Base-by-base conservation (phyloP, 176 grass and related monocot species). In the Dendrocalamus sinicus region DNA sequence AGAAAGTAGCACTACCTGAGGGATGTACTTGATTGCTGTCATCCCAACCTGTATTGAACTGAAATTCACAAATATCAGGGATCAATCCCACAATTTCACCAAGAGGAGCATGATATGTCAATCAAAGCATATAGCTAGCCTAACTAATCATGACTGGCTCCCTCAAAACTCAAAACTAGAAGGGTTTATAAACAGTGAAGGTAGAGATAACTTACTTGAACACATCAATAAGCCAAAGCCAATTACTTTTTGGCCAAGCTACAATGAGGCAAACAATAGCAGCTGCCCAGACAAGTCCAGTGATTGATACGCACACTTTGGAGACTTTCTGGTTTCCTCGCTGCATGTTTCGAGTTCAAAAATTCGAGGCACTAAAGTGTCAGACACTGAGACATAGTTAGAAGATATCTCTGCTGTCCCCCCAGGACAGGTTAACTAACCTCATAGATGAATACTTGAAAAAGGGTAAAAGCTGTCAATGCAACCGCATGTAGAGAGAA, bases 1-100 rank as follows among this genome's bases (percentile, higher is more conserved):
- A 82, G 35, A 77, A 76, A 61, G 72, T 72, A 77, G 57, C 20
- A 79, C 20, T 88, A 98, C 96, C 96, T 98, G 96, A 70, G 96
- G 96, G 62, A 98, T 98, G 74, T 98, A 98, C 88, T 98, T 98
- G 85, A 98, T 95, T 80, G 96, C 64, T 63, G 96, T 98, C 96
- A 98, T 98, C 4, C 86, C 50, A 89, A 95, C 91, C 82, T 98
- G 93, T 86, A 95, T 94, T 90, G 93, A 89, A 88, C 96, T 98
- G 86, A 89, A 91, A 94, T 92, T 61, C 39, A 78, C 46, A 86
- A 41, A 7, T 14, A 73, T 64, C 9, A 47, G n/a, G 32, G 10
- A 83, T 87, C 30, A 83, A 20, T 59, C 16, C 14, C 66, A 83
- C 22, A 8, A 41, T 74, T 51, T 50, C n/a, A 67, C 73, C 3